These are phyloP conservation scores for thale cress (Arabidopsis thaliana) DNA, from an alignment of 345 rosid species.

Conservation along the genomic window TAIR10.1 NC_003075.7:15418501-15419000, in stretches of 20 bases:
- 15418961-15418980: too few relatives aligned
- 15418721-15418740: constrained; percentile 11
- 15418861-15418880: too few relatives aligned
- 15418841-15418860: too few relatives aligned
- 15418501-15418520: background rate
- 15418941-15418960: too few relatives aligned
- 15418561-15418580: constrained; percentile 13
- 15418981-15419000: too few relatives aligned
- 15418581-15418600: constrained; percentile 9
- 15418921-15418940: too few relatives aligned
- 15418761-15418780: too few relatives aligned
- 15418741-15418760: background rate
- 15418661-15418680: background rate
- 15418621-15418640: constrained; percentile 34
- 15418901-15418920: too few relatives aligned
- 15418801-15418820: too few relatives aligned
- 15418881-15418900: too few relatives aligned
- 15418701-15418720: background rate
- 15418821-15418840: too few relatives aligned
- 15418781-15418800: too few relatives aligned
- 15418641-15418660: constrained; percentile 25
- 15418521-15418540: background rate
- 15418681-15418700: constrained; percentile 26
- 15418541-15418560: constrained; percentile 24
- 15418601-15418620: constrained; percentile 1